These are phyloP conservation scores for Aspergillus sp. DNA, from an alignment of 2,329 filamentous ascomycete species.

Conservation along the genomic window DNA sequence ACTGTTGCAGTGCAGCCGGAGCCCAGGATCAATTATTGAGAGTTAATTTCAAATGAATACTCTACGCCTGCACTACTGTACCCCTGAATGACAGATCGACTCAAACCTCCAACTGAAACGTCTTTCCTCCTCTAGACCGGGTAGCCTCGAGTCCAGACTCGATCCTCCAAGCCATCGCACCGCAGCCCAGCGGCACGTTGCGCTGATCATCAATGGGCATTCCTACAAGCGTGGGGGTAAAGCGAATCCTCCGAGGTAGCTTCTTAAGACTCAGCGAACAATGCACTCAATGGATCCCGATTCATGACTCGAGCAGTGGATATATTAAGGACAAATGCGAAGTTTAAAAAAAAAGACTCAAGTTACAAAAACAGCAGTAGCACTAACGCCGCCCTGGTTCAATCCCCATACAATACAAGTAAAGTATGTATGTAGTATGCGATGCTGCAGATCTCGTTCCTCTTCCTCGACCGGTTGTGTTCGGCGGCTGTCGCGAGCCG, in stretches of 20 bases:
- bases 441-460: background rate
- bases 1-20: too few relatives aligned
- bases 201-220: background rate
- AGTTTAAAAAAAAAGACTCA: background rate
- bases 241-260: background rate
- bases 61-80: background rate
- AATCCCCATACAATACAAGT: conserved; percentile 7
- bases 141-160: background rate
- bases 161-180: background rate
- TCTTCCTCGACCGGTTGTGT: background rate
- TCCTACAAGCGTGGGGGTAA: background rate
- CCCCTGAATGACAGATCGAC: background rate
- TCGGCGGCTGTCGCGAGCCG: background rate
- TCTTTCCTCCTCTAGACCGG: background rate
- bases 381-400: conserved; percentile 8
- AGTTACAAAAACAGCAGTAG: background rate
- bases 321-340: conserved; percentile 4
- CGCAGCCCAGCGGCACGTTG: background rate
- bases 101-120: background rate
- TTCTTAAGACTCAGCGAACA: background rate
- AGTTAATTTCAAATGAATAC: too few relatives aligned
- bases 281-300: background rate
- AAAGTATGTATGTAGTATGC: background rate
- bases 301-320: background rate
- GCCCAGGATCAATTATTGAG: too few relatives aligned